Conservation (phyloP, 2,329 filamentous ascomycete species). For the Fonsecaea nubica region DNA sequence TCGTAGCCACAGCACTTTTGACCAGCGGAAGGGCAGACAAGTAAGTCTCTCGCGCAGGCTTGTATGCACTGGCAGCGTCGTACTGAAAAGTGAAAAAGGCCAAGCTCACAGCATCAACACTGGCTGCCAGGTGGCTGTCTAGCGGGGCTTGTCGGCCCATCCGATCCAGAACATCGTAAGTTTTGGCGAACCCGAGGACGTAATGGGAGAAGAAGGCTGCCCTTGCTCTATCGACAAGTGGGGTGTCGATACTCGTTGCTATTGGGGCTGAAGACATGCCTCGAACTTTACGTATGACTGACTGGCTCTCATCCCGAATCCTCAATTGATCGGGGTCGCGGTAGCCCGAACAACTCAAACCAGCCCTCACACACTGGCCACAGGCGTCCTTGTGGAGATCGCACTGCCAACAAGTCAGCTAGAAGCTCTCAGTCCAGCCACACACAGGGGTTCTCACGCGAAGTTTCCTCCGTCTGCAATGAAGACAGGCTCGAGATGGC, state of each 20-base stretch:
- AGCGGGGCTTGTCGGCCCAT: slow-evolving; percentile 28
- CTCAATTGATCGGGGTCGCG: slow-evolving; percentile 42
- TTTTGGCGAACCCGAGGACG: slow-evolving; percentile 35
- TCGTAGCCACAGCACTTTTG: slow-evolving; percentile 44
- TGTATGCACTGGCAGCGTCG: slow-evolving; percentile 23
- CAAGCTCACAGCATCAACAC: slow-evolving; percentile 42
- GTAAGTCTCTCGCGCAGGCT: slow-evolving; percentile 33
- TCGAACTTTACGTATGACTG: slow-evolving; percentile 23
- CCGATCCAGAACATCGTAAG: slow-evolving; percentile 35
- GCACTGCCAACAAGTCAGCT: slow-evolving; percentile 39
- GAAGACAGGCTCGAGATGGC: slow-evolving; percentile 37
- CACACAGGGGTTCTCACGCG: slow-evolving; percentile 25
- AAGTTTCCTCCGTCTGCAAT: slow-evolving; percentile 38
- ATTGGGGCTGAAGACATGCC: slow-evolving; percentile 6
- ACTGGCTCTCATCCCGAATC: slow-evolving; percentile 43
- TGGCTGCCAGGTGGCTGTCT: slow-evolving; percentile 37
- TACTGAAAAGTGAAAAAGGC: slow-evolving; percentile 39
- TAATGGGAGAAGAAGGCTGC: slow-evolving; percentile 37
- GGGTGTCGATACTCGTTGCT: slow-evolving; percentile 7
- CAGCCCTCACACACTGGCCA: slow-evolving; percentile 44
- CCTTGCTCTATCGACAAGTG: slow-evolving; percentile 37
- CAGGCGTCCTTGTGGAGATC: slow-evolving; percentile 43
- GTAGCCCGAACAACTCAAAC: slow-evolving; percentile 44
- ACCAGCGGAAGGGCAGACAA: slow-evolving; percentile 44
- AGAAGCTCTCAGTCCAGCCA: not conserved